Percentiles rank a stretch among this genome's conserved stretches.
phyloP scores from a whole-genome alignment of 805 yeast species.

The Myxozyma neglecta region DNA sequence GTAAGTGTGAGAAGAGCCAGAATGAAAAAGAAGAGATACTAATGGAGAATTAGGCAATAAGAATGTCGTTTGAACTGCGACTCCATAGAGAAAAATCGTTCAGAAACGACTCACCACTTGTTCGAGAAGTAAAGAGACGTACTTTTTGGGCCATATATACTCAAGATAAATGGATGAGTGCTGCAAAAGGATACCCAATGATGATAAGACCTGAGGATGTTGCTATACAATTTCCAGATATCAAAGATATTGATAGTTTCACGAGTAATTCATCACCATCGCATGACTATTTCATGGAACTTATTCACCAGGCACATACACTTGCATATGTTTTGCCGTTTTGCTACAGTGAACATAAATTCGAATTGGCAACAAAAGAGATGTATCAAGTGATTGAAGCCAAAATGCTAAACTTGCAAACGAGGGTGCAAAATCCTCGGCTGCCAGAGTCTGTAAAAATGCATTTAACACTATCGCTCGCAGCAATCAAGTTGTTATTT shows the following conservation, averaged over 20 bases:
- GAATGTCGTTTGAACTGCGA: conserved; percentile 17
- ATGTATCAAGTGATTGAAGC: conserved; percentile 5
- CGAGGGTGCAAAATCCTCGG: not conserved
- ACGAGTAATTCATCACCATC: not conserved
- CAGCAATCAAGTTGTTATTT: conserved; percentile 13
- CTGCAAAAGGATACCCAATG: conserved; percentile 17
- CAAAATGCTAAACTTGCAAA: conserved; percentile 2
- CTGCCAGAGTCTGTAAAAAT: conserved; percentile 6
- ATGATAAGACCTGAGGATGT: conserved; percentile 13
- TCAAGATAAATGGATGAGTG: conserved; percentile 10
- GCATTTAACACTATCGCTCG: conserved; percentile 4
- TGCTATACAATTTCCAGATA: conserved; percentile 12
- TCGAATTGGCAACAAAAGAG: conserved; percentile 7
- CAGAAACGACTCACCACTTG: conserved; percentile 7
- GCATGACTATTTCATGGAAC: conserved; percentile 15
- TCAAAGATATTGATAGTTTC: conserved; percentile 11
- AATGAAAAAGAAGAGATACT: not conserved
- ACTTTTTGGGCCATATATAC: conserved; percentile 18
- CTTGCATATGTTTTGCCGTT: conserved; percentile 15
- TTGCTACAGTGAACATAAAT: conserved; percentile 8
- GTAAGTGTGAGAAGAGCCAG: not conserved
- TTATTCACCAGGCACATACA: conserved; percentile 12
- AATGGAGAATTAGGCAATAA: conserved; percentile 4
- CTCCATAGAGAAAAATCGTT: conserved; percentile 13
- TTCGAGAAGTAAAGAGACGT: conserved; percentile 19